phyloP scores from a whole-genome alignment of 345 rosid genomes.

The Euphorbia tirucalli region DNA sequence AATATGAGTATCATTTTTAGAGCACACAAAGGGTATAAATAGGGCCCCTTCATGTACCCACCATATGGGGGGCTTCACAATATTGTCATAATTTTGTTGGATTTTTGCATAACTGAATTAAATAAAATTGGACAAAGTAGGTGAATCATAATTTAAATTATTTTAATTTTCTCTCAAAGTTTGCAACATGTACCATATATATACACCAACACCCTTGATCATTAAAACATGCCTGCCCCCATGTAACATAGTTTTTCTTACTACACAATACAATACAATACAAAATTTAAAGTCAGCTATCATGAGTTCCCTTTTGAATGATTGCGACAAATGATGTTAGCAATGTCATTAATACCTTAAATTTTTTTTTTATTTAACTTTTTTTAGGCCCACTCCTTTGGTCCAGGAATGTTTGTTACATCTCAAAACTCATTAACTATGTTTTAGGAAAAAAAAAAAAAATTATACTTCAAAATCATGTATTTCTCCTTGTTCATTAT shows the following conservation, averaged over 20 bases:
- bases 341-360: not conserved
- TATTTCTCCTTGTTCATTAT: not conserved
- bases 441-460: not conserved
- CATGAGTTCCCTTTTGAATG: not conserved
- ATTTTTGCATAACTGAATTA: not conserved
- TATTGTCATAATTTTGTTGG: not conserved
- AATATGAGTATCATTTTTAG: not conserved
- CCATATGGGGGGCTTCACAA: not conserved
- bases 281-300: not conserved
- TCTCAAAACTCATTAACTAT: conserved; percentile 7
- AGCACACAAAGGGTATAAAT: not conserved
- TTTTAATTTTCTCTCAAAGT: not conserved
- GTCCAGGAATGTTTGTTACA: conserved; percentile 26
- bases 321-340: conserved; percentile 9
- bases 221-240: not conserved
- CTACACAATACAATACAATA: not conserved
- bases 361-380: not conserved
- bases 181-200: not conserved
- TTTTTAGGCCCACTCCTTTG: conserved; percentile 8
- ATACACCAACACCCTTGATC: not conserved
- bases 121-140: conserved; percentile 4
- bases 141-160: not conserved
- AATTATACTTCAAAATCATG: not conserved
- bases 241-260: not conserved
- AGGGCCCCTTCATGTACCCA: not conserved